Conservation (phyloP, 495 filamentous ascomycete species). For the Penicillium samsonianum region DNA sequence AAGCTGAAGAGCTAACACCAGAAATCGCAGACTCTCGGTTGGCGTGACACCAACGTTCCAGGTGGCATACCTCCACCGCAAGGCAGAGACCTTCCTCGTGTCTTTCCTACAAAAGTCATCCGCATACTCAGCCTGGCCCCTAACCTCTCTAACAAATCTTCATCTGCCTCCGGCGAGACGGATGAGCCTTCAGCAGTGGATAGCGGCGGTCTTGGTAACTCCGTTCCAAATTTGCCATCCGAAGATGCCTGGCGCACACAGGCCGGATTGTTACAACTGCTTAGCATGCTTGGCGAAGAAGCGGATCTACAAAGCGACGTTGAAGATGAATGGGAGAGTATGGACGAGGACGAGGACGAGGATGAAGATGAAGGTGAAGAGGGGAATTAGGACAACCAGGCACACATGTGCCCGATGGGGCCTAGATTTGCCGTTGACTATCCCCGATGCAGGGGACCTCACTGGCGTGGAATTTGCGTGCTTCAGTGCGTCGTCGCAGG, state of each 20-base stretch:
- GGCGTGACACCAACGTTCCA: conserved; percentile 29
- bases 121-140: conserved; percentile 41
- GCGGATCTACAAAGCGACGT: conserved; percentile 19
- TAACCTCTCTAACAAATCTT: conserved; percentile 13
- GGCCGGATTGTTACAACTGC: conserved; percentile 31
- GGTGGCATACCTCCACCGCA: conserved; percentile 14
- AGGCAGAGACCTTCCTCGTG: conserved; percentile 29
- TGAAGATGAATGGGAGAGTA: conserved; percentile 22
- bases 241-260: conserved; percentile 27
- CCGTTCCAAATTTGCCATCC: conserved; percentile 7
- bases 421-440: background rate
- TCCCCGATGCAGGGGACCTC: background rate
- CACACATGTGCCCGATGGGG: background rate
- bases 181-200: conserved; percentile 2
- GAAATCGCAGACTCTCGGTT: conserved; percentile 36
- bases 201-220: conserved; percentile 8
- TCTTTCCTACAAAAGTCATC: conserved; percentile 42
- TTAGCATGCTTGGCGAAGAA: conserved; percentile 35
- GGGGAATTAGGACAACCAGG: background rate
- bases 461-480: background rate
- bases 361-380: background rate
- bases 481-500: background rate
- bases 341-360: conserved; percentile 15
- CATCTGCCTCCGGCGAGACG: background rate
- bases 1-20: conserved; percentile 18